Evolutionary conservation across 176 grass and related monocot genomes (phyloP), one percentile per base, ranked within the genome.

Genomic region (Eleusine indica): DNA sequence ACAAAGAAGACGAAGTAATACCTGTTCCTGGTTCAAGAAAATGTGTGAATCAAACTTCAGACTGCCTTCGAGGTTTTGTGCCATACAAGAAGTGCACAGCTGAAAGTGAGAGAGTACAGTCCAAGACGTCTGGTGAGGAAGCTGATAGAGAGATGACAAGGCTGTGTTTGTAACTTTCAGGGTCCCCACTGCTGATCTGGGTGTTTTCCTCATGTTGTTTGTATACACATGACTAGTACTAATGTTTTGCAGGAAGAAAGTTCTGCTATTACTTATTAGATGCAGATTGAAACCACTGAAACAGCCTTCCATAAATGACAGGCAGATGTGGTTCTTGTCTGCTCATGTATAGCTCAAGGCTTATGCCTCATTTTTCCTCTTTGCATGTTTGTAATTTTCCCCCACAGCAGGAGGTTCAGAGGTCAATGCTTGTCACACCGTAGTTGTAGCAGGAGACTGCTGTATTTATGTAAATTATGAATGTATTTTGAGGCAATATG

Each of bases 151-250:
- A 88, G 66, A 86, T 80, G 69, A 91, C 90, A 70, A 90, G 87
- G 83, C 87, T 98, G 66, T 95, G 89, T 85, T 74, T 95, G 60
- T 95, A 88, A 87, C 22, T 38, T 57, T 60, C 69, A 17, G 73
- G 73, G 42, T 35, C 43, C 18, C 30, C 85, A 69, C 11, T 18
- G 49, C 30, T 70, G 60, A 74, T 53, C 29, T 60, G 37, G 62
- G 75, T 89, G 21, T 74, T 56, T 88, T 73, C 40, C 48, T 87
- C 51, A 75, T 75, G 68, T 61, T 70, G 68, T 72, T 53, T 44
- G 71, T 71, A 47, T 46, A 78, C 46, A 72, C 25, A 84, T 72
- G 71, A 65, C 65, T 68, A 88, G 78, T 73, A 44, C 68, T 75
- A 56, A 78, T 86, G 18, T 76, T 79, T 74, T 65, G 74, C 68